These are phyloP conservation scores for Lodderomyces metapsilosis DNA, from an alignment of 1,139 yeast genomes.

Conservation along the genomic window DNA sequence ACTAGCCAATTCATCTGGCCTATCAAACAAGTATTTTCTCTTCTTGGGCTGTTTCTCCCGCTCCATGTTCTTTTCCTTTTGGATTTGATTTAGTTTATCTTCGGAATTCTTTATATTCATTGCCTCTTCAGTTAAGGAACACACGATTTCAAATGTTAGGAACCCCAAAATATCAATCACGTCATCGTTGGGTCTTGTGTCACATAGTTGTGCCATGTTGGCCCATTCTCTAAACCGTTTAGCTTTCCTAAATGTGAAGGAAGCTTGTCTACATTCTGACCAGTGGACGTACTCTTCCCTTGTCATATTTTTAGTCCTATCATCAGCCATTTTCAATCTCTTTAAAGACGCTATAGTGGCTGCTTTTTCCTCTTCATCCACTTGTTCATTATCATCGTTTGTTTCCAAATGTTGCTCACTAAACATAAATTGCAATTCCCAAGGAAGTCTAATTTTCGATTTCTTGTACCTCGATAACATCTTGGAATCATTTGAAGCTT, in stretches of 20 bases:
- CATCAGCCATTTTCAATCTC: slow-evolving; percentile 89
- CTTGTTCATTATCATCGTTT: slow-evolving; percentile 75
- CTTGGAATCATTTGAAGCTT: slow-evolving; percentile 45
- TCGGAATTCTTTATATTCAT: slow-evolving; percentile 74
- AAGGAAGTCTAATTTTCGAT: slow-evolving; percentile 81
- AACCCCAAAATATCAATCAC: slow-evolving; percentile 95
- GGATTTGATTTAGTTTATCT: slow-evolving; percentile 43
- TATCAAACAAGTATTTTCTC: slow-evolving; percentile 76
- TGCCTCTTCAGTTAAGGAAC: slow-evolving; percentile 91
- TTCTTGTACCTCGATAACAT: slow-evolving; percentile 66
- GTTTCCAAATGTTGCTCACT: slow-evolving; percentile 83
- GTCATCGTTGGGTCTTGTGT: slow-evolving; percentile 92
- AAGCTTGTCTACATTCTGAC: slow-evolving; percentile 98
- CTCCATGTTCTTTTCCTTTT: slow-evolving; percentile 21
- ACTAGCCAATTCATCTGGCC: slow-evolving; percentile 82
- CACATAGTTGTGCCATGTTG: slow-evolving; percentile 78
- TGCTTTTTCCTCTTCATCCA: slow-evolving; percentile 85
- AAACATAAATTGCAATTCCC: slow-evolving; percentile 96
- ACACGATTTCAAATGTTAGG: slow-evolving; percentile 92
- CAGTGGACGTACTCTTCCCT: slow-evolving; percentile 97
- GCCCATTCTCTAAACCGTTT: slow-evolving; percentile 97
- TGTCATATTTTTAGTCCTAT: slow-evolving; percentile 90
- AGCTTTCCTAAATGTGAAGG: slow-evolving; percentile 90
- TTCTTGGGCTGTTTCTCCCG: slow-evolving; percentile 28
- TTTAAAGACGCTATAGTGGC: slow-evolving; percentile 87